Evolutionary conservation across 495 filamentous ascomycete species (phyloP), one percentile per base, ranked within the genome.

Genomic region (Trichoderma asperelloides): DNA sequence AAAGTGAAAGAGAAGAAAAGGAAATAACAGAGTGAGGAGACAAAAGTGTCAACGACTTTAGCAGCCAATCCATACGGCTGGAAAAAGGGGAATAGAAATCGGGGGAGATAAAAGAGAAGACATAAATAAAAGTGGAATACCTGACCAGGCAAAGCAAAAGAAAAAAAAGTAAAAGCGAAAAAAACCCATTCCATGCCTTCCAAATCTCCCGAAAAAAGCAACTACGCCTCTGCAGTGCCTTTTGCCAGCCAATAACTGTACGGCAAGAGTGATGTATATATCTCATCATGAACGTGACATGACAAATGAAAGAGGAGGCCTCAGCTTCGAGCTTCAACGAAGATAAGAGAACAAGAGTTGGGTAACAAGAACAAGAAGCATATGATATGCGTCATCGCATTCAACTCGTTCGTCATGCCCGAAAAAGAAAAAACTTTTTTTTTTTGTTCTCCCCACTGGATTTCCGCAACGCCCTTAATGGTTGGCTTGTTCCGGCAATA

Each of bases 241-340:
- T 40, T 55, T 55, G 49, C 21, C 49, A 55, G 25, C 49, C n/a
- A 30, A 15, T 5, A 27, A 60, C 28, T 60, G 25, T 28, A 7
- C 13, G 55, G 23, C 9, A 11, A 16, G 25, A 60, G 25, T 15
- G 55, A 28, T 23, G 27, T 60, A 13, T 60, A 60, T 60, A 60
- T 60, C 55, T 60, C 55, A 60, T 60, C 25, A 60, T 13, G 55
- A 30, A 60, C 55, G 25, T 55, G 49, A 55, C 49, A 60, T 60
- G 55, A 60, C 55, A 30, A 60, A 60, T 30, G 23, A 30, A 55
- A 55, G n/a, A 55, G 21, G 43, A 55, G 4, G 49, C n/a, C n/a
- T 21, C 21, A 55, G 49, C 49, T 55, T 55, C n/a, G n/a, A 55
- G 49, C 49, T 55, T 9, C 3, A 7, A 23, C 8, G 8, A 21